Conservation (phyloP, 768 basidiomycete genomes). For the Lepiota venenata region DNA sequence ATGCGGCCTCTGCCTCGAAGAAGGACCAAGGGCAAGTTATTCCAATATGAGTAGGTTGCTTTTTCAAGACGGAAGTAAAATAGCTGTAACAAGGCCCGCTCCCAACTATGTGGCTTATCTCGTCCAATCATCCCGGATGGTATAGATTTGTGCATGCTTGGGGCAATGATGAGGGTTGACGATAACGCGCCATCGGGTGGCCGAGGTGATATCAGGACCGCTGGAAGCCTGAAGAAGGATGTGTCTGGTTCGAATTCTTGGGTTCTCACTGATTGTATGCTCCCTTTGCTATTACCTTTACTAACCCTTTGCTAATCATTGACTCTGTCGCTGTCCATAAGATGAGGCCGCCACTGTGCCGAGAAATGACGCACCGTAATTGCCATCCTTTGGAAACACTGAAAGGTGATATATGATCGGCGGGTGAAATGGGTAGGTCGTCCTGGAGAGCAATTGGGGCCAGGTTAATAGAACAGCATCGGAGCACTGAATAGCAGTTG, state of each 20-base stretch:
- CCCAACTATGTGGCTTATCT: background rate
- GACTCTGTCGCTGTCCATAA: background rate
- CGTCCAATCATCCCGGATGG: background rate
- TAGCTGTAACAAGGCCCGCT: background rate
- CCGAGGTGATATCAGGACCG: background rate
- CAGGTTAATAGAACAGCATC: no score
- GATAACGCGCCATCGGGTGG: conserved; percentile 3
- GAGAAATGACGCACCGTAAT: background rate
- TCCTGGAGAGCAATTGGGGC: no score
- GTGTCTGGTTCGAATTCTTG: background rate
- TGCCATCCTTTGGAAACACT: no score
- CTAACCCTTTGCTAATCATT: background rate
- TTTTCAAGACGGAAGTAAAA: background rate
- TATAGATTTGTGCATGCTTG: background rate
- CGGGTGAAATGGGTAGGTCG: no score
- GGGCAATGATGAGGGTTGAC: background rate
- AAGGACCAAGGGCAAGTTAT: background rate
- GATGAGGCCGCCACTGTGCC: background rate
- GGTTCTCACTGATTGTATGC: background rate
- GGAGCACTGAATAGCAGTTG: no score
- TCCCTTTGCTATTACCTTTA: background rate
- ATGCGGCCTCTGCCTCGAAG: background rate
- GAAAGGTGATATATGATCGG: no score
- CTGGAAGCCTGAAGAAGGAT: conserved; percentile 3
- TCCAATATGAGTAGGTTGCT: background rate